These are phyloP conservation scores for Stephanodiscus minutulus DNA, from an alignment of 108 stramenopile genomes.

Conservation along the genomic window DNA sequence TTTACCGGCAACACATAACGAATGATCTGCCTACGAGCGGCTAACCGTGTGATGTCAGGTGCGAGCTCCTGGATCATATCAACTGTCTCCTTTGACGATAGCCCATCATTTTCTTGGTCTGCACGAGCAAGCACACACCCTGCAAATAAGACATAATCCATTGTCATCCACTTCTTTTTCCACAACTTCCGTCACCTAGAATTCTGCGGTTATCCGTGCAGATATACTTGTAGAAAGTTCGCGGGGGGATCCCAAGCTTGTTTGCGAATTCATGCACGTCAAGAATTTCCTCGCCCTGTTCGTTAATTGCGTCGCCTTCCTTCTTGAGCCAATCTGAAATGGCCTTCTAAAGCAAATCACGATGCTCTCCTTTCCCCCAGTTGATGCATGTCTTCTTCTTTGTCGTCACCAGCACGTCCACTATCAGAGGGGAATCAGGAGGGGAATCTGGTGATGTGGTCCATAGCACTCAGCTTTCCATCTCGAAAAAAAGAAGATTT, in stretches of 20 bases:
- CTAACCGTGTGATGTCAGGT: neutral
- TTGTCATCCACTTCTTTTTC: neutral
- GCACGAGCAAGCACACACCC: neutral
- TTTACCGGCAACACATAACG: neutral
- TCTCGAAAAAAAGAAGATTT: too few relatives aligned
- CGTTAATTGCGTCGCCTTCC: too few relatives aligned
- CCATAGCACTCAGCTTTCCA: too few relatives aligned
- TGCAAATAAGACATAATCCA: neutral
- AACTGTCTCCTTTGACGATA: conserved; percentile 12
- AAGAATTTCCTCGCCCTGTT: too few relatives aligned
- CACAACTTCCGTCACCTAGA: too few relatives aligned
- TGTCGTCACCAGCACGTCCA: too few relatives aligned
- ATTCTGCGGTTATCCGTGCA: too few relatives aligned
- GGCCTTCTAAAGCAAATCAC: neutral
- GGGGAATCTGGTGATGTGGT: too few relatives aligned
- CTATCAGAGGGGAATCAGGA: too few relatives aligned
- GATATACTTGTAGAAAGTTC: too few relatives aligned
- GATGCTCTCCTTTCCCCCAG: neutral
- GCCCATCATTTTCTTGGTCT: conserved; percentile 8
- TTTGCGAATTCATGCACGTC: too few relatives aligned
- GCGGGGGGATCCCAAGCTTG: too few relatives aligned
- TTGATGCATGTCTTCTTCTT: neutral
- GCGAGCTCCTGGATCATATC: neutral
- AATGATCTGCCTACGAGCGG: neutral
- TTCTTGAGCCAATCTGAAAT: neutral